Evolutionary conservation across 495 filamentous ascomycete genomes (phyloP).

Genomic region (Aspergillus diversus): DNA sequence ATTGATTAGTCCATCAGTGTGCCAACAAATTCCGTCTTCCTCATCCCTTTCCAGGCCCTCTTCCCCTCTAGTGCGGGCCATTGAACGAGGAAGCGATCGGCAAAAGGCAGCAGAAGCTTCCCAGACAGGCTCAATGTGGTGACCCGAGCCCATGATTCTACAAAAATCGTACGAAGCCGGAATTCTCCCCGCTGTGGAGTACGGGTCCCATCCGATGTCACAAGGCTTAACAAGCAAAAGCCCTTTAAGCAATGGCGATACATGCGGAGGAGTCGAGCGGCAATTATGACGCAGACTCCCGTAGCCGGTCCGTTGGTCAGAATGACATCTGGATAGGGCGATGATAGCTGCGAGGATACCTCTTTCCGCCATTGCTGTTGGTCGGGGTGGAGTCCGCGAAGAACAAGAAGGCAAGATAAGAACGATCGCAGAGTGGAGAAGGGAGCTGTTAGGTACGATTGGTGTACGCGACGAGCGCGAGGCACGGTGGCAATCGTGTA

Average conservation of each 20-base stretch:
- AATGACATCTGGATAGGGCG: slow-evolving; percentile 68
- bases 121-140: slow-evolving; percentile 80
- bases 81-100: slow-evolving; percentile 76
- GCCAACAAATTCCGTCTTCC: slow-evolving; percentile 47
- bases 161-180: slow-evolving; percentile 73
- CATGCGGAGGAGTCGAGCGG: slow-evolving; percentile 68
- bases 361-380: slow-evolving; percentile 21
- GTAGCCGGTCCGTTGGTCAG: slow-evolving; percentile 90
- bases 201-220: background rate
- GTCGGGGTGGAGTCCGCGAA: slow-evolving; percentile 45
- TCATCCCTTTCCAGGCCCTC: slow-evolving; percentile 47
- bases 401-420: slow-evolving; percentile 43
- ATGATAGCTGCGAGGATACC: slow-evolving; percentile 23
- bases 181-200: slow-evolving; percentile 25
- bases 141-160: slow-evolving; percentile 91
- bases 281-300: slow-evolving; percentile 75
- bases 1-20: slow-evolving; percentile 47
- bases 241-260: slow-evolving; percentile 30
- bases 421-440: slow-evolving; percentile 62
- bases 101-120: slow-evolving; percentile 64
- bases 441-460: slow-evolving; percentile 70
- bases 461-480: slow-evolving; percentile 76
- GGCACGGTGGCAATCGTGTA: slow-evolving; percentile 66
- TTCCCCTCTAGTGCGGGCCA: slow-evolving; percentile 62
- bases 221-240: slow-evolving; percentile 7